phyloP scores from a whole-genome alignment of 2,329 filamentous ascomycete genomes.

The Calonectria crousiana region DNA sequence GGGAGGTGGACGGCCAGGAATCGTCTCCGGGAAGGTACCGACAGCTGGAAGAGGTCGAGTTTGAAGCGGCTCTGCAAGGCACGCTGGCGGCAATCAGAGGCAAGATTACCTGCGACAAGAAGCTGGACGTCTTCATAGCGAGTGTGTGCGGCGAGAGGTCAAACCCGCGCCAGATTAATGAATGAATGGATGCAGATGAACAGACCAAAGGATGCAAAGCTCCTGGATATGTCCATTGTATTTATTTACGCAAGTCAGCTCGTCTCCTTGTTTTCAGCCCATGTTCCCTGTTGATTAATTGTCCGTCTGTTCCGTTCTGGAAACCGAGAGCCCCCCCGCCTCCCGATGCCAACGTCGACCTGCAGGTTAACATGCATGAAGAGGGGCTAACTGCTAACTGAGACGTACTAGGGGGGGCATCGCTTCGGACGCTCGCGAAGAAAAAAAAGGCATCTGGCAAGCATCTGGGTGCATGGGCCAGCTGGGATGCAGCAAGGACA shows the following conservation, averaged over 20 bases:
- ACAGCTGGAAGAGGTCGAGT: conserved; percentile 46
- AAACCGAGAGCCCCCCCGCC: not conserved
- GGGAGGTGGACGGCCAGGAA: conserved; percentile 61
- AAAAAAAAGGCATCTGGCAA: not conserved
- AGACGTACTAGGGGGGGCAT: conserved; percentile 10
- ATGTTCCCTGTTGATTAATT: not conserved
- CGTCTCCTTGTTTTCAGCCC: not conserved
- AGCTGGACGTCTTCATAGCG: conserved; percentile 33
- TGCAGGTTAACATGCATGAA: not conserved
- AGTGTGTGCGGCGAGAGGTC: not conserved
- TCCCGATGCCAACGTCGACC: not conserved
- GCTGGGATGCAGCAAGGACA: not conserved
- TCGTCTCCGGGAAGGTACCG: conserved; percentile 63
- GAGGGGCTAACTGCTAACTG: not conserved
- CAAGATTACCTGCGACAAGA: conserved; percentile 25
- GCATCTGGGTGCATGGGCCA: conserved; percentile 1
- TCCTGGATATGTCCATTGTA: not conserved
- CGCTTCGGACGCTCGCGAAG: not conserved
- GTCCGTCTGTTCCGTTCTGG: not conserved
- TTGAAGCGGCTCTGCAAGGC: conserved; percentile 12
- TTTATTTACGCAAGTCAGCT: not conserved
- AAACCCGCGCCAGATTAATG: not conserved
- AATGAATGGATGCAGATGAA: conserved; percentile 3
- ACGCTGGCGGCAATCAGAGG: conserved; percentile 28
- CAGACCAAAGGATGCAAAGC: not conserved